Conservation (phyloP, 1,284 basidiomycete genomes). For the Leccinum pachyderme region DNA sequence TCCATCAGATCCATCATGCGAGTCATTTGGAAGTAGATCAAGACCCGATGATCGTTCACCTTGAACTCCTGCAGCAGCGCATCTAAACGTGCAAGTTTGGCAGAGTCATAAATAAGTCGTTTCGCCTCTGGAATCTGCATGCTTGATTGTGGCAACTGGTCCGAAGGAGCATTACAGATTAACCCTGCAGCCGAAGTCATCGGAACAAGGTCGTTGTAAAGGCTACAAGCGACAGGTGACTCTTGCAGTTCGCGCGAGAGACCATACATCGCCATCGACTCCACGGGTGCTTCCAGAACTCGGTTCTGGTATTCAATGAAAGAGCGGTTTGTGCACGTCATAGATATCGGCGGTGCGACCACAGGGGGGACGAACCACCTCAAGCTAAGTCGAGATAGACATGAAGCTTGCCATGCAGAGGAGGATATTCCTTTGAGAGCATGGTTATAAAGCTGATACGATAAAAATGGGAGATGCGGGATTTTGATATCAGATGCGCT, state of each 20-base stretch:
- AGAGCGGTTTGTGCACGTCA: constrained; percentile 75
- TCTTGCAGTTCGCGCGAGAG: constrained; percentile 70
- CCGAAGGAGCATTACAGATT: constrained; percentile 60
- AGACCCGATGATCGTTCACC: constrained; percentile 88
- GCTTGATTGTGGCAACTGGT: constrained; percentile 80
- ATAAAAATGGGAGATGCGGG: constrained; percentile 35
- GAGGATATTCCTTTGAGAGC: constrained; percentile 61
- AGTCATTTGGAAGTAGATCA: constrained; percentile 99
- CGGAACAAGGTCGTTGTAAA: constrained; percentile 56
- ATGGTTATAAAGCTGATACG: constrained; percentile 43
- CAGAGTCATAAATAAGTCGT: constrained; percentile 95
- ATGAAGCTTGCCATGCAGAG: constrained; percentile 70
- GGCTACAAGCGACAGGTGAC: constrained; percentile 51
- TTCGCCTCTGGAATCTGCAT: constrained; percentile 97
- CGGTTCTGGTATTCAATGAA: constrained; percentile 75
- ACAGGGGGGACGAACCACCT: constrained; percentile 82
- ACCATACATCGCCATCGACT: constrained; percentile 85
- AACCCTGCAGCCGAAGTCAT: constrained; percentile 71
- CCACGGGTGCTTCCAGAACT: constrained; percentile 62
- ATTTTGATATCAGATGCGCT: constrained; percentile 20
- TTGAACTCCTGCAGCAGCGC: constrained; percentile 89
- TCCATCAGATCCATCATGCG: constrained; percentile 99
- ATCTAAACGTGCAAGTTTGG: constrained; percentile 93
- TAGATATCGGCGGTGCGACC: constrained; percentile 80
- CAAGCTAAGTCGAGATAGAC: constrained; percentile 75